A percentile compares a stretch with the other conserved stretches of the same genome.
Conservation (phyloP, 2,329 filamentous ascomycete species). For the Didymella glomerata region DNA sequence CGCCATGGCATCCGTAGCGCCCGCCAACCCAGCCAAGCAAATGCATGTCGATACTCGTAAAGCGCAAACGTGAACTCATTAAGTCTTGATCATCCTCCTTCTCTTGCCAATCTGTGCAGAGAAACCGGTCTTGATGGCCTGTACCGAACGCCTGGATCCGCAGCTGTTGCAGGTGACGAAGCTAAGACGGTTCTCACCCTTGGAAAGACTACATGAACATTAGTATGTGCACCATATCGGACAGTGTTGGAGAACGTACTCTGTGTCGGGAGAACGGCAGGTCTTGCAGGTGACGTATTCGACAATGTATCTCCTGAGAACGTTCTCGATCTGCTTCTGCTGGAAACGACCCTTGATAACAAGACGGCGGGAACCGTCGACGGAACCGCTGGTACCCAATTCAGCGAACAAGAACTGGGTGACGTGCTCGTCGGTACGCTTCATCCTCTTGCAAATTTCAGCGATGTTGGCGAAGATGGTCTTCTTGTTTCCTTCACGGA, state of each 20-base stretch:
- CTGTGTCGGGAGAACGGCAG: conserved; percentile 62
- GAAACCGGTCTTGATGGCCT: conserved; percentile 99
- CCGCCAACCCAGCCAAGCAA: conserved; percentile 32
- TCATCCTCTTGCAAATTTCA: conserved; percentile 99
- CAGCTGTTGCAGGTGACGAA: conserved; percentile 93
- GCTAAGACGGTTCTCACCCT: conserved; percentile 98
- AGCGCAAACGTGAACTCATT: conserved; percentile 52
- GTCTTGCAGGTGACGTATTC: conserved; percentile 99
- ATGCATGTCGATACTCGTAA: conserved; percentile 36
- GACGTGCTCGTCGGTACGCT: conserved; percentile 96
- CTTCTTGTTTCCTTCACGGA: conserved; percentile 98
- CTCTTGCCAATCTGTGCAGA: conserved; percentile 98
- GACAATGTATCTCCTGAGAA: conserved; percentile 93
- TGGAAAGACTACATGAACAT: conserved; percentile 90
- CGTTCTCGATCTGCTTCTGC: conserved; percentile 99
- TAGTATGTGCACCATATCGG: conserved; percentile 57
- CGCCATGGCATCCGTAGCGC: conserved; percentile 30
- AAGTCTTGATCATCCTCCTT: conserved; percentile 84
- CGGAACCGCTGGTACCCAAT: conserved; percentile 94
- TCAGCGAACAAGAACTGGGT: conserved; percentile 97
- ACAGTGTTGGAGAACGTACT: conserved; percentile 21
- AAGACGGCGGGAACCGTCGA: conserved; percentile 85
- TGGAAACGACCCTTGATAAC: conserved; percentile 99
- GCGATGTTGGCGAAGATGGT: conserved; percentile 99
- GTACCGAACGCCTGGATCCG: conserved; percentile 78